phyloP scores from a whole-genome alignment of 2,329 filamentous ascomycete genomes.

The Huntiella bhutanensis region DNA sequence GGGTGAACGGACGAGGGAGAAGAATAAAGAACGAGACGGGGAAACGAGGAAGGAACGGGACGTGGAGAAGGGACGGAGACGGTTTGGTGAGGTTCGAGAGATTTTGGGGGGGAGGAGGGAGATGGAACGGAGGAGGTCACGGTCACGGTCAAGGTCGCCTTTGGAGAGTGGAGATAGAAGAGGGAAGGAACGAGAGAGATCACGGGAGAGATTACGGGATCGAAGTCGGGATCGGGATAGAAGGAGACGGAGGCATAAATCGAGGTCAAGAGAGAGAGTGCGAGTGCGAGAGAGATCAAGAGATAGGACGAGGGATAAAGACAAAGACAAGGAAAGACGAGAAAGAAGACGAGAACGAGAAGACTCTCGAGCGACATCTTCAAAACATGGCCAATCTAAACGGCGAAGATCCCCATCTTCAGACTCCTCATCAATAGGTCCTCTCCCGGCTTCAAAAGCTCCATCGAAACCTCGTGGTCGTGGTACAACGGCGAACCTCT shows the following conservation, averaged over 20 bases:
- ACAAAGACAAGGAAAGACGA: neutral
- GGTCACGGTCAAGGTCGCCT: neutral
- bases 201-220: neutral
- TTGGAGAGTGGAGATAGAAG: neutral
- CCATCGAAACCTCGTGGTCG: conserved; percentile 43
- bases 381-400: too few species aligned
- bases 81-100: too few species aligned
- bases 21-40: neutral
- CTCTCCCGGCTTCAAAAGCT: neutral
- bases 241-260: neutral
- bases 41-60: conserved; percentile 9
- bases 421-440: too few species aligned
- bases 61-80: neutral
- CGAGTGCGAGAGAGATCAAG: neutral
- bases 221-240: neutral
- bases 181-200: neutral
- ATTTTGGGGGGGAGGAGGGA: conserved; percentile 2
- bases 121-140: neutral
- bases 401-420: too few species aligned
- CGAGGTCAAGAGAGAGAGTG: neutral
- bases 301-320: neutral
- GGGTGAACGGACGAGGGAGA: neutral
- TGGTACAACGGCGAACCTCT: conserved; percentile 40
- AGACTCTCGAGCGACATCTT: conserved; percentile 1
- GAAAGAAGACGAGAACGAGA: neutral